A percentile compares a stretch with the other conserved stretches of the same genome.
Evolutionary conservation across 2,329 filamentous ascomycete genomes (phyloP).

Genomic region (Paecilomyces variotii): DNA sequence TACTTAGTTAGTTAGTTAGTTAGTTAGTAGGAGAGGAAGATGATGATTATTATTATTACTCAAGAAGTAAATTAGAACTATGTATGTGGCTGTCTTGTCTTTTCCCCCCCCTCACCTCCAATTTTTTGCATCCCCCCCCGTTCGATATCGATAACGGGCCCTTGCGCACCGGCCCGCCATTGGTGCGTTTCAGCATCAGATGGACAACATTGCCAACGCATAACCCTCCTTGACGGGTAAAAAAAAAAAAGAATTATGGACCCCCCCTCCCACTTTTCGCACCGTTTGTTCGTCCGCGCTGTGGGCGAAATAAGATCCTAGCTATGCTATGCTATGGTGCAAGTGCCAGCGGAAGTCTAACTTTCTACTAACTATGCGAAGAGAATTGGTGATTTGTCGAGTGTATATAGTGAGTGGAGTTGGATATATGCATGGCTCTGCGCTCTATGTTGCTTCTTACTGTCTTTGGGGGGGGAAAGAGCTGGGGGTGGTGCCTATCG

Average conservation of each 20-base stretch:
- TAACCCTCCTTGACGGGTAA: constrained; percentile 1
- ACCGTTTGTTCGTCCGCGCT: neutral
- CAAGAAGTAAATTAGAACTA: neutral
- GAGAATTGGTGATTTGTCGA: neutral
- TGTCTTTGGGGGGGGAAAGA: neutral
- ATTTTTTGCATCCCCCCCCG: neutral
- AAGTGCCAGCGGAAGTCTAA: neutral
- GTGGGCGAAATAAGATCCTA: neutral
- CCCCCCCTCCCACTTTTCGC: neutral
- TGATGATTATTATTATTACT: neutral
- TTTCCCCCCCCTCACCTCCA: neutral
- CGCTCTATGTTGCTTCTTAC: neutral
- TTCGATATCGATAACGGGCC: neutral
- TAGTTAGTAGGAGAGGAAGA: neutral
- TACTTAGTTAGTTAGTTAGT: too few relatives aligned
- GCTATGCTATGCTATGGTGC: neutral
- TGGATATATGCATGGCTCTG: neutral
- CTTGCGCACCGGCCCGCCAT: neutral
- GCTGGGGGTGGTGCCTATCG: neutral
- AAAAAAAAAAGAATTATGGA: neutral
- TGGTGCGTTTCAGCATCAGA: neutral
- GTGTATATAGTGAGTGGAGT: neutral
- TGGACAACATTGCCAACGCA: neutral
- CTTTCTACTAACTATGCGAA: neutral
- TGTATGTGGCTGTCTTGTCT: neutral